These are phyloP conservation scores for Tulasnella sp. DNA, from an alignment of 768 basidiomycete genomes.

Conservation along the genomic window DNA sequence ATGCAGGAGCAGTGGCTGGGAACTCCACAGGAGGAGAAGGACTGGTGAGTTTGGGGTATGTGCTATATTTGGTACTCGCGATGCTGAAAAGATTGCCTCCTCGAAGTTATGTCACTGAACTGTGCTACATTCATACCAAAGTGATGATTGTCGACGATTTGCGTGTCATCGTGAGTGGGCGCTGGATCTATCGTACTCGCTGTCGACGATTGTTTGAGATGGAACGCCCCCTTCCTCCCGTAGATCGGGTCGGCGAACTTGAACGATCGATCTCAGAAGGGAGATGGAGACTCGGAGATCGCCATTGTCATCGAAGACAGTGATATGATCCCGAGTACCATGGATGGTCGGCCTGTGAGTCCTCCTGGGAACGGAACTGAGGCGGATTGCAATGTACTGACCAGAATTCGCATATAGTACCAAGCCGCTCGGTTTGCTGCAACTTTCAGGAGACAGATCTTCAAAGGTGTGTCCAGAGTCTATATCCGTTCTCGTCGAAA, in stretches of 20 bases:
- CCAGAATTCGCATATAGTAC: conserved; percentile 32
- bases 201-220: background rate
- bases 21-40: conserved; percentile 67
- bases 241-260: conserved; percentile 91
- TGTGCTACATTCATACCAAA: conserved; percentile 78
- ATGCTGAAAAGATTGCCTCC: conserved; percentile 17
- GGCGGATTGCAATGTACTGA: no score
- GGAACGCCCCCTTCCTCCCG: background rate
- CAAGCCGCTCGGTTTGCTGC: conserved; percentile 72
- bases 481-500: background rate
- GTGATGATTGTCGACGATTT: conserved; percentile 87
- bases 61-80: conserved; percentile 19
- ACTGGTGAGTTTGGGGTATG: conserved; percentile 46
- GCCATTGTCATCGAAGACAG: conserved; percentile 84
- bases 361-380: no score
- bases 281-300: conserved; percentile 93
- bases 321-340: conserved; percentile 59
- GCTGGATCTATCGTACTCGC: background rate
- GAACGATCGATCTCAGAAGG: conserved; percentile 81
- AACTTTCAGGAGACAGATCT: conserved; percentile 70
- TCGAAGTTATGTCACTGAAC: conserved; percentile 62
- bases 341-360: conserved; percentile 55
- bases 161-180: conserved; percentile 63
- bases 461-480: conserved; percentile 46
- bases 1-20: conserved; percentile 80